These are phyloP conservation scores for Diaporthe vexans DNA, from an alignment of 2,329 filamentous ascomycete species.

Conservation along the genomic window DNA sequence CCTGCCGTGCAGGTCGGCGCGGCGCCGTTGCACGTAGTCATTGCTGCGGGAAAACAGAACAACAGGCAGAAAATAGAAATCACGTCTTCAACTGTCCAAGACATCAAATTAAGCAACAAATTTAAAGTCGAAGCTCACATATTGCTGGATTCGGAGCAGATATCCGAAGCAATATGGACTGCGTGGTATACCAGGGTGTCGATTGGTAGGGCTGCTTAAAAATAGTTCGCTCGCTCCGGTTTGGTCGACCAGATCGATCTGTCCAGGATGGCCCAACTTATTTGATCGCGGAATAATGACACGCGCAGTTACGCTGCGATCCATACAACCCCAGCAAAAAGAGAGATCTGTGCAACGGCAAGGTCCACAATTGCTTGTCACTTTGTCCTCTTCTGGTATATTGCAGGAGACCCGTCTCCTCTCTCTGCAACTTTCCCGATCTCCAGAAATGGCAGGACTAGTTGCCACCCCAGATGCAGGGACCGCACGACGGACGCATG, in stretches of 20 bases:
- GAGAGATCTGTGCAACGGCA: not conserved
- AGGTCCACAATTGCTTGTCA: not conserved
- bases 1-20: not conserved
- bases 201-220: conserved; percentile 13
- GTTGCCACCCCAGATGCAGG: not conserved
- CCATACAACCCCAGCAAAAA: not conserved
- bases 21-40: not conserved
- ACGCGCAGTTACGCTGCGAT: conserved; percentile 3
- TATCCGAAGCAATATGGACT: not conserved
- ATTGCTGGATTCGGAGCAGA: conserved; percentile 12
- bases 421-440: not conserved
- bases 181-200: not conserved
- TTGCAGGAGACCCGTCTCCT: not conserved
- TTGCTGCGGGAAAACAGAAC: not conserved
- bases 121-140: conserved; percentile 6
- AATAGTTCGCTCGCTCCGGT: not conserved
- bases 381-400: not conserved
- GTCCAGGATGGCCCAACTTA: not conserved
- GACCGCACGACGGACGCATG: not conserved
- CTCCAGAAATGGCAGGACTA: not conserved
- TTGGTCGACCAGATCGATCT: conserved; percentile 17
- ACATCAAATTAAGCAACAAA: not conserved
- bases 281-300: conserved; percentile 2
- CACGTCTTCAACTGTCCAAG: not conserved
- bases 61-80: not conserved